phyloP scores from a whole-genome alignment of 768 basidiomycete genomes.

The Auriculariales sp. region DNA sequence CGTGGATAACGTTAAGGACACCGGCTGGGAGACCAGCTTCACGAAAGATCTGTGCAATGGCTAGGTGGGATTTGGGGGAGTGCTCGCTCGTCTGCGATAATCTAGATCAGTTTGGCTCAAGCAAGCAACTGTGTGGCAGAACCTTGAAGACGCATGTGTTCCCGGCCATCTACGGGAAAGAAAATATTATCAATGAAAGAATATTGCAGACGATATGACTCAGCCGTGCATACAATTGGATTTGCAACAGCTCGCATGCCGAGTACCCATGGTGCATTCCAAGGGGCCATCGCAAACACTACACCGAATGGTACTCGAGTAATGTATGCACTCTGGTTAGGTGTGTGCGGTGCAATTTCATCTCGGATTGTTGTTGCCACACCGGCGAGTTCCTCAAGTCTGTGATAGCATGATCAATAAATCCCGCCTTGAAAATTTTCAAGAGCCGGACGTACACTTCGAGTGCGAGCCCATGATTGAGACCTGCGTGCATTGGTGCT shows the following conservation, averaged over 20 bases:
- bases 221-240: conserved; percentile 14
- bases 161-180: conserved; percentile 14
- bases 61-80: conserved; percentile 17
- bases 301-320: conserved; percentile 10
- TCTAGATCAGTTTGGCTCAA: background rate
- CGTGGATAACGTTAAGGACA: conserved; percentile 19
- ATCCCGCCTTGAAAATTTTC: background rate
- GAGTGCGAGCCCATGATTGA: background rate
- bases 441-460: background rate
- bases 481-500: background rate
- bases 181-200: background rate
- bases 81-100: conserved; percentile 13
- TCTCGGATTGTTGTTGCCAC: conserved; percentile 6
- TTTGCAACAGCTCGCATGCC: conserved; percentile 15
- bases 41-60: conserved; percentile 19
- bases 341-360: conserved; percentile 6
- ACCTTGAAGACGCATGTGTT: conserved; percentile 21
- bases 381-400: conserved; percentile 10
- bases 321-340: conserved; percentile 5
- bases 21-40: conserved; percentile 24
- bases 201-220: background rate
- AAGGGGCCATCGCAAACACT: conserved; percentile 6
- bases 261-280: conserved; percentile 12
- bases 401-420: background rate
- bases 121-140: background rate